Conservation (phyloP, 2,329 filamentous ascomycete genomes). For the Aureobasidium sp. region DNA sequence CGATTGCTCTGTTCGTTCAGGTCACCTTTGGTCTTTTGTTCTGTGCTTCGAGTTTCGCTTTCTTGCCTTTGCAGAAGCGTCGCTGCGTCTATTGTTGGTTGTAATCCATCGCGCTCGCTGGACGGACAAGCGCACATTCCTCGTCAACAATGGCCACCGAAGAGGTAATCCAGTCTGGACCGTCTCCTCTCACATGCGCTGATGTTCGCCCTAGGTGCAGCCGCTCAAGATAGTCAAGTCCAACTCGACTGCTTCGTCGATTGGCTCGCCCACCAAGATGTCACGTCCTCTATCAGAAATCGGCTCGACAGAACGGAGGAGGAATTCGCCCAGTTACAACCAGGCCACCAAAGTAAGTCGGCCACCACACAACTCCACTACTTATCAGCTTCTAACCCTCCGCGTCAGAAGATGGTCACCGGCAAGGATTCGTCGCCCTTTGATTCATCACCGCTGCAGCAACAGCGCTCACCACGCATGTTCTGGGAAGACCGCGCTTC, state of each 20-base stretch:
- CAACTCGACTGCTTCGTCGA: conserved; percentile 14
- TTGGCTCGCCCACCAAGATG: conserved; percentile 57
- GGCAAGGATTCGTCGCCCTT: conserved; percentile 73
- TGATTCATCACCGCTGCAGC: conserved; percentile 43
- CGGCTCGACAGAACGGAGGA: conserved; percentile 72
- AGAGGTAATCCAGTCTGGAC: conserved; percentile 26
- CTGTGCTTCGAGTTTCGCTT: not conserved
- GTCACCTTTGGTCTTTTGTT: conserved; percentile 1
- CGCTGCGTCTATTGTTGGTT: not conserved
- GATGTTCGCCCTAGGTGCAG: conserved; percentile 51
- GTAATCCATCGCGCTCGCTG: not conserved
- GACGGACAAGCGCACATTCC: conserved; percentile 26
- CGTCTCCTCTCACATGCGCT: conserved; percentile 2
- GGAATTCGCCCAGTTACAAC: conserved; percentile 90
- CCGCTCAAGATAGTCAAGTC: conserved; percentile 72
- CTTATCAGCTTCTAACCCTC: conserved; percentile 19
- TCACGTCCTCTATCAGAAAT: conserved; percentile 82
- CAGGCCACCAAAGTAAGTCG: conserved; percentile 60
- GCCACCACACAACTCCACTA: not conserved
- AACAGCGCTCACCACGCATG: conserved; percentile 61
- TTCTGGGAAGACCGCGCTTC: conserved; percentile 80
- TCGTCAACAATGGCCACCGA: conserved; percentile 35
- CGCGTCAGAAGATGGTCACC: conserved; percentile 57
- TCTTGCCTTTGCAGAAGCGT: not conserved
- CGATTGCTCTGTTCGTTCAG: not conserved